Evolutionary conservation across 805 yeast species (phyloP).

Genomic region (Candida tibetensis): DNA sequence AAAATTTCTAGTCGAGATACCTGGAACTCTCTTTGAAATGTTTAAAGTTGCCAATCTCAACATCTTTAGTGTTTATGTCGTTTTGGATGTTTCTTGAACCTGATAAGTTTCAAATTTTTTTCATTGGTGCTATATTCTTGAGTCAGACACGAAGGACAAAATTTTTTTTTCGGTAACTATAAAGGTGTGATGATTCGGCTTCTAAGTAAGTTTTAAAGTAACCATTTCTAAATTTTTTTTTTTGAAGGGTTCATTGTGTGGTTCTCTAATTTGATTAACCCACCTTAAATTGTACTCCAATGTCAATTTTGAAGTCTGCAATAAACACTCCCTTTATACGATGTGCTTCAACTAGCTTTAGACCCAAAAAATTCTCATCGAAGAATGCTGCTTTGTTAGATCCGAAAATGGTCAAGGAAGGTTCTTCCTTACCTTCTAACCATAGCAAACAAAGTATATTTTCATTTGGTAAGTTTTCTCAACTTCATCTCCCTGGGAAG

Average conservation of each 20-base stretch:
- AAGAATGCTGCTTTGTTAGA: neutral
- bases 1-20: slow-evolving; percentile 5
- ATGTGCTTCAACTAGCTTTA: slow-evolving; percentile 1
- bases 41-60: slow-evolving; percentile 9
- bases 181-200: neutral
- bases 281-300: too few species aligned
- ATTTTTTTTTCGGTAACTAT: neutral
- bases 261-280: neutral
- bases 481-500: slow-evolving; percentile 16
- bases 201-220: neutral
- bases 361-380: neutral
- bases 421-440: neutral
- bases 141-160: neutral
- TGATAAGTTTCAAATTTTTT: slow-evolving; percentile 3
- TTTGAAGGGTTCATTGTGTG: neutral
- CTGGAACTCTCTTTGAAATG: slow-evolving; percentile 1
- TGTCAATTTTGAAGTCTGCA: neutral
- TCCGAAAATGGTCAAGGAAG: neutral
- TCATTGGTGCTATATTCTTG: neutral
- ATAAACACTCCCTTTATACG: slow-evolving; percentile 1
- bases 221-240: neutral
- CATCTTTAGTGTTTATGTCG: slow-evolving; percentile 5
- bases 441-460: slow-evolving; percentile 5
- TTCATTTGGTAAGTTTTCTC: slow-evolving; percentile 20
- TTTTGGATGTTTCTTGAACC: too few species aligned